These are phyloP conservation scores for Tolypocladium ovalisporum DNA, from an alignment of 2,329 filamentous ascomycete genomes.

Conservation along the genomic window DNA sequence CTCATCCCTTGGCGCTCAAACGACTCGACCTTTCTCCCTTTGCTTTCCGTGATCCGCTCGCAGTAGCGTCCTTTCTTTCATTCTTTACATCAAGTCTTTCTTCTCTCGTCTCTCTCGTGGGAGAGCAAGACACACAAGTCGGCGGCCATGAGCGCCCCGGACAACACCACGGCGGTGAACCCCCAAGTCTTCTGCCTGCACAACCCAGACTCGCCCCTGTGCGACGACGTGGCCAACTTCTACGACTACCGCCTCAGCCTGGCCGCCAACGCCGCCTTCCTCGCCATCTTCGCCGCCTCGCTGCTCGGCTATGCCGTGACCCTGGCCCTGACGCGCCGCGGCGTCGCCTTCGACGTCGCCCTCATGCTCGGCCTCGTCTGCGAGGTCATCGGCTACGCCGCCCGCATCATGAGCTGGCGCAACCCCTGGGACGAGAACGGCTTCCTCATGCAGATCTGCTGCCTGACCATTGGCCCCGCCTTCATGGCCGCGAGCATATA, in stretches of 20 bases:
- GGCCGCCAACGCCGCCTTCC: constrained; percentile 38
- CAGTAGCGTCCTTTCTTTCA: neutral
- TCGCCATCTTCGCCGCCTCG: constrained; percentile 36
- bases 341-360: constrained; percentile 38
- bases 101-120: neutral
- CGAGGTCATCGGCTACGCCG: constrained; percentile 50
- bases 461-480: constrained; percentile 53
- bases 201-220: constrained; percentile 15
- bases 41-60: neutral
- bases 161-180: neutral
- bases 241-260: constrained; percentile 42
- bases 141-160: neutral
- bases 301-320: constrained; percentile 28
- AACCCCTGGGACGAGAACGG: constrained; percentile 38
- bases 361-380: constrained; percentile 41
- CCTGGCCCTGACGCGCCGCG: constrained; percentile 32
- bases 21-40: neutral
- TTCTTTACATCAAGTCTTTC: neutral
- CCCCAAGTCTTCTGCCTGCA: constrained; percentile 13
- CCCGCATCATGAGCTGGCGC: constrained; percentile 41
- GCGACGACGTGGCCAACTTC: constrained; percentile 22
- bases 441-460: constrained; percentile 48
- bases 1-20: neutral
- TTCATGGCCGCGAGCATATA: constrained; percentile 56
- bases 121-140: neutral